Evolutionary conservation across 2,329 filamentous ascomycete species (phyloP).

Genomic region (Chrysosphaeria jannelii): DNA sequence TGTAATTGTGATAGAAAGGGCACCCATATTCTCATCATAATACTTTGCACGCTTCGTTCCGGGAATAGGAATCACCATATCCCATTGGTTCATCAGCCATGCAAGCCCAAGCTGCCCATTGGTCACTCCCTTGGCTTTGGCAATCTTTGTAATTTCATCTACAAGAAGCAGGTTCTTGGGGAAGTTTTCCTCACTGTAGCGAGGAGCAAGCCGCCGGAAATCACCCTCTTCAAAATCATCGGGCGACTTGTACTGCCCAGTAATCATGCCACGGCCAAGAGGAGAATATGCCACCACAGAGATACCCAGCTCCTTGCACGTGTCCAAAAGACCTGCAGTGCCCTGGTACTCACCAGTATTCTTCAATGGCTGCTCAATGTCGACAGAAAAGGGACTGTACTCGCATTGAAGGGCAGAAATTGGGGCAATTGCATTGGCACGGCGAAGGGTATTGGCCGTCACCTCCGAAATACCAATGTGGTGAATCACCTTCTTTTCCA

Average conservation of each 20-base stretch:
- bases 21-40: constrained; percentile 8
- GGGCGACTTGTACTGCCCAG: constrained; percentile 7
- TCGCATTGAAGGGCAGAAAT: constrained; percentile 14
- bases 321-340: constrained; percentile 9
- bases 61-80: constrained; percentile 12
- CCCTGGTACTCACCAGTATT: constrained; percentile 10
- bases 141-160: constrained; percentile 6
- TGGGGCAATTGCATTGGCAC: constrained; percentile 16
- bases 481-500: constrained; percentile 21
- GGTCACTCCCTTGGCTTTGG: constrained; percentile 11
- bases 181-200: constrained; percentile 16
- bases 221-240: constrained; percentile 3
- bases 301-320: constrained; percentile 16
- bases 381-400: constrained; percentile 17
- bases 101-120: constrained; percentile 21
- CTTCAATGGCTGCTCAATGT: constrained; percentile 31
- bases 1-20: constrained; percentile 5
- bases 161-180: constrained; percentile 13
- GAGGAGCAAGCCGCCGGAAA: constrained; percentile 8
- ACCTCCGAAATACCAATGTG: constrained; percentile 24
- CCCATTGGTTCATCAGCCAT: constrained; percentile 20
- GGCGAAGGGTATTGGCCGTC: constrained; percentile 17
- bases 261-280: constrained; percentile 14
- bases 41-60: constrained; percentile 8
- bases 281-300: constrained; percentile 13